Evolutionary conservation across 805 yeast genomes (phyloP).

Genomic region (Wickerhamiella siamensis): DNA sequence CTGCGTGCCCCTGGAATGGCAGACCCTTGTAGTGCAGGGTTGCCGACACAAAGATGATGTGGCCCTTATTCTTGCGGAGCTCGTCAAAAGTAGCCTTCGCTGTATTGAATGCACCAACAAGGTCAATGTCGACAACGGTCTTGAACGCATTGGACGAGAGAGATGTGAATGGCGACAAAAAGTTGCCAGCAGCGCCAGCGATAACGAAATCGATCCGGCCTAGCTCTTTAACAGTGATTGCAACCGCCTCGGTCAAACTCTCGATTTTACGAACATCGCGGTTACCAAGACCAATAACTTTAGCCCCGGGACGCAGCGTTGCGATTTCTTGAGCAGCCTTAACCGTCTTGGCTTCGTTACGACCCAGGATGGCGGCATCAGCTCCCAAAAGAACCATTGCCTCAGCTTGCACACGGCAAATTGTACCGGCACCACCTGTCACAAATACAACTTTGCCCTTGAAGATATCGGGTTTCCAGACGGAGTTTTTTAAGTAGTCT

Average conservation of each 20-base stretch:
- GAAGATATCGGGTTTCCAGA: slow-evolving; percentile 45
- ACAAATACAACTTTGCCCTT: slow-evolving; percentile 74
- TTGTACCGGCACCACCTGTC: slow-evolving; percentile 92
- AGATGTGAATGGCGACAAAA: slow-evolving; percentile 61
- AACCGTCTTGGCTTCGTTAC: slow-evolving; percentile 50
- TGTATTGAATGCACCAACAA: slow-evolving; percentile 80
- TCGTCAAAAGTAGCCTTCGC: slow-evolving; percentile 63
- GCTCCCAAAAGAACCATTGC: slow-evolving; percentile 74
- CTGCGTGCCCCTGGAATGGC: slow-evolving; percentile 76
- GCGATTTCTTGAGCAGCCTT: slow-evolving; percentile 51
- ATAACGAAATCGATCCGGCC: slow-evolving; percentile 75
- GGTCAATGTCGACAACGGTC: slow-evolving; percentile 70
- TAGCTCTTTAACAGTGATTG: slow-evolving; percentile 43
- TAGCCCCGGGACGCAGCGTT: slow-evolving; percentile 39
- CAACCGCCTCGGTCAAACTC: slow-evolving; percentile 47
- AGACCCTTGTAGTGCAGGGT: slow-evolving; percentile 80
- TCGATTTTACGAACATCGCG: slow-evolving; percentile 64
- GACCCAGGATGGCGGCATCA: slow-evolving; percentile 68
- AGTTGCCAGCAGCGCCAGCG: slow-evolving; percentile 94
- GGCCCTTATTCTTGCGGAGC: slow-evolving; percentile 51
- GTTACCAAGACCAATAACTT: slow-evolving; percentile 52
- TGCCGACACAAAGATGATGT: slow-evolving; percentile 64
- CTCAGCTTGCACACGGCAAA: slow-evolving; percentile 75
- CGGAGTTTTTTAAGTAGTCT: slow-evolving; percentile 15
- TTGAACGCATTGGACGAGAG: slow-evolving; percentile 75